phyloP scores from a whole-genome alignment of 2,329 filamentous ascomycete species.

The Tolypocladium amazonense region DNA sequence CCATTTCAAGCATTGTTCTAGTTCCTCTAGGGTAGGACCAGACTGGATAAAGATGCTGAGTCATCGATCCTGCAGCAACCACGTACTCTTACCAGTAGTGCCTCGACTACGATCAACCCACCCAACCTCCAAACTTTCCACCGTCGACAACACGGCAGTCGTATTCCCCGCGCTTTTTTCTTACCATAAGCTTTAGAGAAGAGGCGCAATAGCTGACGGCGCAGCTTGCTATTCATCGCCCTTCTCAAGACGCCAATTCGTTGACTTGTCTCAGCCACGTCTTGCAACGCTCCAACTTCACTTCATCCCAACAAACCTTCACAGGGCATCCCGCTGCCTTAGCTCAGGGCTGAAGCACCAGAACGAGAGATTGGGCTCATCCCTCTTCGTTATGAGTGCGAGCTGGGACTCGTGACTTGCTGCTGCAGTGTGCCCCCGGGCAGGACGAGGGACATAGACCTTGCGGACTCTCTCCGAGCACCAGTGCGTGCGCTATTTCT shows the following conservation, averaged over 20 bases:
- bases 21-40: neutral
- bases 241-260: neutral
- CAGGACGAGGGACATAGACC: neutral
- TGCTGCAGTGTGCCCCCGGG: neutral
- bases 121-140: neutral
- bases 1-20: neutral
- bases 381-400: neutral
- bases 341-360: neutral
- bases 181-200: neutral
- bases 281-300: neutral
- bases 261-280: neutral
- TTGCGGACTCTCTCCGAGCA: neutral
- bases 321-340: neutral
- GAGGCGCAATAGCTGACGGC: neutral
- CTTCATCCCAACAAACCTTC: neutral
- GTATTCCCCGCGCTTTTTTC: neutral
- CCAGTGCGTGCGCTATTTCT: neutral
- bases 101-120: neutral
- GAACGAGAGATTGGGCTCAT: neutral
- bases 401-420: neutral
- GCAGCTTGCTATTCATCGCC: neutral
- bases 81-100: neutral
- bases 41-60: conserved; percentile 1
- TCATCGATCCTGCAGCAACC: conserved; percentile 3
- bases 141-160: neutral